Evolutionary conservation across 2,329 filamentous ascomycete genomes (phyloP), one percentile per base, ranked within the genome.

Genomic region (Exophiala spinifera): DNA sequence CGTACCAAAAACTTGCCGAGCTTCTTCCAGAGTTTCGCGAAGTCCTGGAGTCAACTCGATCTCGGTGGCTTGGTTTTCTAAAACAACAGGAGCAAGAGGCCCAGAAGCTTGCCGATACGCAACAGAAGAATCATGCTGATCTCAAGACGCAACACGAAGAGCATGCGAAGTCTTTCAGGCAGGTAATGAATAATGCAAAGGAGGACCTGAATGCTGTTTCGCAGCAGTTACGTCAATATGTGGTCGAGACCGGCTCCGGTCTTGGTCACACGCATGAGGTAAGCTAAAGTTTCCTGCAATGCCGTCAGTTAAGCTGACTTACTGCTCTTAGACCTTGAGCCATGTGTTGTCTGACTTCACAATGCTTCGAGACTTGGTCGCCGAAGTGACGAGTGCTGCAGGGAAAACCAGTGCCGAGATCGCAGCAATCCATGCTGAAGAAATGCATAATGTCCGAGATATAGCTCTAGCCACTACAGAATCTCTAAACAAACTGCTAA

Each of bases 1-100:
- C 57, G 4, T 60, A 57, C 15, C 48, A 53, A 23, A 57, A 57
- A 34, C 57, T 60, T n/a, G 55, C 55, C 23, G 49, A 60, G 45
- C 47, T 60, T 6, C 46, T 60, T 28, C 57, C 57, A 17, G 55
- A 55, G 6, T 57, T 60, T 53, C 57, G 55, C 8, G 28, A 39
- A 36, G 47, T 46, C 6, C 31, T 60, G 8, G 15, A 48, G 2
- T 46, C 55, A 17, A 57, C 51, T 23, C 57, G 43, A 15, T 48
- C 57, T 42, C 45, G 56, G 37, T 60, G 54, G 57, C 33, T 53
- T 17, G 23, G n/a, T 11, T 60, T 60, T 36, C 36, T 55, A 21
- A 56, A 45, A 47, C 46, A 57, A 37, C 57, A 60, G 25, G 39
- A 57, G 42, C 39, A 57, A 46, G 23, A 51, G 2, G 46, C 53